Evolutionary conservation across 148 eudicot genomes (phyloP), one percentile per base, ranked within the genome.

Genomic region (Oxyria digyna): DNA sequence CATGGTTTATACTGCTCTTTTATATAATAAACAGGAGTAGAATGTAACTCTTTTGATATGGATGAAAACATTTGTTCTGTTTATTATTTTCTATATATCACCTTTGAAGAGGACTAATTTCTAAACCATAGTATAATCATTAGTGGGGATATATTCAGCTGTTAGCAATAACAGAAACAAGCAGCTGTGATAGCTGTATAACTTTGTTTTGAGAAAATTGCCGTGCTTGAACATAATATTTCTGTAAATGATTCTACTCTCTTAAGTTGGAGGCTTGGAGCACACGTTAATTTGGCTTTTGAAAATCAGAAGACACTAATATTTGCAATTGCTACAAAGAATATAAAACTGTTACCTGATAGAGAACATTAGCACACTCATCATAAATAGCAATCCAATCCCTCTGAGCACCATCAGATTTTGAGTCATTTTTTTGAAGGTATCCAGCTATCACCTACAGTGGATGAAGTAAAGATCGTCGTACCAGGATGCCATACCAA

Each of bases 321-420:
- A 21, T 50, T 21, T 21, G 29, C 8, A 15, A 57, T 27, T 27
- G 13, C n/a, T 27, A 26, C 63, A 57, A 27, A 57, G 35, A 57
- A 29, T 20, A 26, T 21, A 29, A 62, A 43, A 24, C 32, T 40
- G 23, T 29, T 68, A 87, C 98, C 91, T 92, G 96, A 65, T 93
- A 93, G 67, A 93, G 78, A 63, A 93, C 98, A 76, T 37, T 89
- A 66, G 98, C 98, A 78, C 98, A 93, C 81, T 93, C 98, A 49
- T 93, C 98, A 77, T 89, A 93, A 48, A 93, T 93, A 71, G 98
- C 96, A 77, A 93, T 95, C 98, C 98, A 93, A 64, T 93, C 98
- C 81, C 98, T 89, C 77, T 89, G 90, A 55, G 98, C 98, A 73
- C 98, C 98, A 80, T 93, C 98, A 62, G 98, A 93, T 79, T 93